Base-by-base conservation (phyloP, 805 yeast species). In the Lachancea sp. region DNA sequence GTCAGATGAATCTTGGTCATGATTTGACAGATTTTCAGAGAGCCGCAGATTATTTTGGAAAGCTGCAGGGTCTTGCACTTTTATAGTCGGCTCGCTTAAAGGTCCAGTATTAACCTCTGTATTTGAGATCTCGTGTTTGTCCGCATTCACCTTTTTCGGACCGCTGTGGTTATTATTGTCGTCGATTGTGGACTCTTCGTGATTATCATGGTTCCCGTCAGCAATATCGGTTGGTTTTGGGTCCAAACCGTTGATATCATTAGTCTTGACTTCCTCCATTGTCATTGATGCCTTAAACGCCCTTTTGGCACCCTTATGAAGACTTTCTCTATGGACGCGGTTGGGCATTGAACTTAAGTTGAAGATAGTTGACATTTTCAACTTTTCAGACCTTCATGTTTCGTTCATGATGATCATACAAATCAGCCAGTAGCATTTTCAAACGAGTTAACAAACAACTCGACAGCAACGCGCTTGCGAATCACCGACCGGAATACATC, bases 211-310 rank as follows among this genome's bases (percentile, higher is more conserved):
- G 17, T 4, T 21, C n/a, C 12, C 26, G 20, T 13, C 35, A 13
- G n/a, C 26, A 9, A 16, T 8, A 8, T 32, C 35, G 35, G 18
- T 5, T 8, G 26, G 5, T n/a, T n/a, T 21, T 21, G 35, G 18
- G 20, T 13, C 35, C 18, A 21, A 32, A 21, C 35, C 35, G 8
- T 21, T 26, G 12, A 21, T 16, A 13, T 32, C 35, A 8, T 32
- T 18, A 11, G 20, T 11, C 8, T 8, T 11, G n/a, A n/a, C 35
- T 32, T 32, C 26, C 26, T 32, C 35, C 35, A 32, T 32, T 7
- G 35, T 32, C 35, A 32, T 32, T 32, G 35, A 32, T 13, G 26
- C 26, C 24, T 17, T 9, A 12, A 18, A 9, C 26, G 18, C 21
- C 26, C 16, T 20, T 13, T n/a, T 20, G 26, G 26, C 18, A 15